Evolutionary conservation across 495 filamentous ascomycete genomes (phyloP).

Genomic region (Annulohypoxylon stygium): DNA sequence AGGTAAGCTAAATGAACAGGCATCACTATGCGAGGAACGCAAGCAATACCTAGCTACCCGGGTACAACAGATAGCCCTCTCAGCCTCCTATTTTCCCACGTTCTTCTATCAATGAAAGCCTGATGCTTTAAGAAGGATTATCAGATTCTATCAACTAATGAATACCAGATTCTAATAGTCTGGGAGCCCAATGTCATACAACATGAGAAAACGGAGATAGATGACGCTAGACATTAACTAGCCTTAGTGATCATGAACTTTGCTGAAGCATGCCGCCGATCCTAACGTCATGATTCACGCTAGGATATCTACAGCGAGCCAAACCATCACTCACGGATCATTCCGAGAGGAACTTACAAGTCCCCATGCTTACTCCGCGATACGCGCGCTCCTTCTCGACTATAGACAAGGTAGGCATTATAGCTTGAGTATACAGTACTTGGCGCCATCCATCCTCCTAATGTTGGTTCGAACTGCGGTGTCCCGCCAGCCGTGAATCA

Average conservation of each 20-base stretch:
- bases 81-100: neutral
- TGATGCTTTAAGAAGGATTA: neutral
- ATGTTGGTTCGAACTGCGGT: neutral
- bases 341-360: neutral
- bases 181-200: neutral
- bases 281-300: neutral
- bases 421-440: neutral
- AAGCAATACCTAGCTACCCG: too few relatives aligned
- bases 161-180: neutral
- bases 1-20: too few relatives aligned
- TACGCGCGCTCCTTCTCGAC: neutral
- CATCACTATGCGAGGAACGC: too few relatives aligned
- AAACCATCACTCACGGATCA: neutral
- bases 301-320: conserved; percentile 1
- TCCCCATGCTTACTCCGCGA: neutral
- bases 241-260: neutral
- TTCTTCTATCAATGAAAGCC: neutral
- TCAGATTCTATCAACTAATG: neutral
- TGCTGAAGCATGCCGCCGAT: conserved; percentile 1
- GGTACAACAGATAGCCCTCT: neutral
- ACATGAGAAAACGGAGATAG: neutral
- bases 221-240: neutral
- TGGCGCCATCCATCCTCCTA: neutral
- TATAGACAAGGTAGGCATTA: neutral
- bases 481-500: conserved; percentile 4